phyloP scores from a whole-genome alignment of 2,329 filamentous ascomycete species.

The Xylariomycetidae sp. region DNA sequence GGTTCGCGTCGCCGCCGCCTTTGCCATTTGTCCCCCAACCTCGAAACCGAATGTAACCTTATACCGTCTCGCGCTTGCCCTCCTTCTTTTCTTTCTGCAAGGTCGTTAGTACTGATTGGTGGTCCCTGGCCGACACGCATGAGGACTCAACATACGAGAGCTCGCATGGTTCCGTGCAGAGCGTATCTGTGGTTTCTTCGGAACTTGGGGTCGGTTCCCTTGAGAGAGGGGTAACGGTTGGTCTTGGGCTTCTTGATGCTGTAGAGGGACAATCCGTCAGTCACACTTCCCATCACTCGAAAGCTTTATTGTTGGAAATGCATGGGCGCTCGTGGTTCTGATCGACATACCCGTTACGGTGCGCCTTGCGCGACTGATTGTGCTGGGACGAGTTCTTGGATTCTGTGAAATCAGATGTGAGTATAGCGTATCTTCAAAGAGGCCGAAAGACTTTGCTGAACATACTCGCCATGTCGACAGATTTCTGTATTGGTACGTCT shows the following conservation, averaged over 20 bases:
- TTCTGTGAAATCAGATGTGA: slow-evolving; percentile 55
- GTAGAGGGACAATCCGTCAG: slow-evolving; percentile 20
- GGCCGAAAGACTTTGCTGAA: too few relatives aligned
- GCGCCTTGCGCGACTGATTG: slow-evolving; percentile 97
- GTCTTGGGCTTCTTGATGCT: slow-evolving; percentile 99
- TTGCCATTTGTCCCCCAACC: slow-evolving; percentile 18
- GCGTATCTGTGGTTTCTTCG: slow-evolving; percentile 99
- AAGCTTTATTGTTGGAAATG: too few relatives aligned
- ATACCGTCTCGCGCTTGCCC: slow-evolving; percentile 87
- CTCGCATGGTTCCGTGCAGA: slow-evolving; percentile 97
- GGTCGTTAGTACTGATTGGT: slow-evolving; percentile 10
- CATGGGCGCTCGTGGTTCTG: too few relatives aligned
- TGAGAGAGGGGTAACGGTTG: slow-evolving; percentile 96
- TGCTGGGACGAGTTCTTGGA: slow-evolving; percentile 99
- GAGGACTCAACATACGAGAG: slow-evolving; percentile 73
- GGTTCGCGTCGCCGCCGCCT: too few relatives aligned
- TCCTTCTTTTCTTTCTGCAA: slow-evolving; percentile 87
- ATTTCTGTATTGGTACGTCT: slow-evolving; percentile 17
- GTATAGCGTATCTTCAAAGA: too few relatives aligned
- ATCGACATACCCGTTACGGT: slow-evolving; percentile 96
- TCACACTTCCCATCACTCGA: too few relatives aligned
- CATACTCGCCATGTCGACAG: slow-evolving; percentile 67
- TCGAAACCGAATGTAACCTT: slow-evolving; percentile 20
- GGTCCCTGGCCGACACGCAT: too few relatives aligned
- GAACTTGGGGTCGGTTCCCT: slow-evolving; percentile 99